Conservation (phyloP, 768 basidiomycete species). For the Favolaschia claudopus region DNA sequence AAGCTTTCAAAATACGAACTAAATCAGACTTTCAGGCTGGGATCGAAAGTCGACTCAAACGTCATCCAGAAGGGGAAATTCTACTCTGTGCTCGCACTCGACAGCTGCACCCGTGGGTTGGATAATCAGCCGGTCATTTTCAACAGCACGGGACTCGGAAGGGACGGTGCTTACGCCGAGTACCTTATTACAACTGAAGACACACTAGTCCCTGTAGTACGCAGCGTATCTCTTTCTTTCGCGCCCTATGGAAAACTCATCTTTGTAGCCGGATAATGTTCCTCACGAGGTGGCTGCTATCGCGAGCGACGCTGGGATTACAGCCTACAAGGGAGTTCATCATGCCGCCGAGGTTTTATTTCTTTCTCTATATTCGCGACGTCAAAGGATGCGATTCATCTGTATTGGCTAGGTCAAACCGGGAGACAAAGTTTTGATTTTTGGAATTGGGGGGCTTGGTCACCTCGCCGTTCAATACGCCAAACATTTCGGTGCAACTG, state of each 20-base stretch:
- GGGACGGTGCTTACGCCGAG: constrained; percentile 25
- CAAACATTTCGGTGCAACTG: constrained; percentile 31
- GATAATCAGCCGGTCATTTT: neutral
- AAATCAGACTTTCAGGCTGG: constrained; percentile 15
- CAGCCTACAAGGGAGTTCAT: constrained; percentile 26
- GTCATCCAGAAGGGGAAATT: neutral
- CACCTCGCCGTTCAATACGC: constrained; percentile 30
- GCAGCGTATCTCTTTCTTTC: neutral
- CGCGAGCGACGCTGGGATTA: constrained; percentile 23
- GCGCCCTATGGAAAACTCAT: neutral
- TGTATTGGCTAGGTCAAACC: constrained; percentile 8
- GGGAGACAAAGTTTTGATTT: constrained; percentile 24
- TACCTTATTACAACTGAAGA: constrained; percentile 13
- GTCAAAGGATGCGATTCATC: neutral
- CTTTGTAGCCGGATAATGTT: constrained; percentile 20
- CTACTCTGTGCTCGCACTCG: constrained; percentile 12
- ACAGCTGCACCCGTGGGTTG: constrained; percentile 8
- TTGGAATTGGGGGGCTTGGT: constrained; percentile 23
- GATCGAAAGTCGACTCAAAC: constrained; percentile 16
- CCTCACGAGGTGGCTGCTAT: constrained; percentile 21
- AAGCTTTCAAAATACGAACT: neutral
- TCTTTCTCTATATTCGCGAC: neutral
- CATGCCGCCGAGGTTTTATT: constrained; percentile 16
- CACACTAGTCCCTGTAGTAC: constrained; percentile 22
- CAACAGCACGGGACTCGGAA: constrained; percentile 10